Evolutionary conservation across 2,329 filamentous ascomycete species (phyloP).

Genomic region (Juglanconis oblonga): DNA sequence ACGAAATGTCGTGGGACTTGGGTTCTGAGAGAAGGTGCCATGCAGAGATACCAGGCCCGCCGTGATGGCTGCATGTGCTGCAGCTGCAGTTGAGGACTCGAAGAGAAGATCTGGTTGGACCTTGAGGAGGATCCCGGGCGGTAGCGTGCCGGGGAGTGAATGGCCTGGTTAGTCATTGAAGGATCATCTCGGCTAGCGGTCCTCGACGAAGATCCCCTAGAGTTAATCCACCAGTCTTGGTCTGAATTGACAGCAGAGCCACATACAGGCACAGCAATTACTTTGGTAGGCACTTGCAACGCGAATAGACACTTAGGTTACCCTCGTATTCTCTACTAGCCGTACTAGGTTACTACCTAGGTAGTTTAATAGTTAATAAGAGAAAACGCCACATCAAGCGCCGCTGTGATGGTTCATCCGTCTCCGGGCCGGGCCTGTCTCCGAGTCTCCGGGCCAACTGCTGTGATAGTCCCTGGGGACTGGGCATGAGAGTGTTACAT

Average conservation of each 20-base stretch:
- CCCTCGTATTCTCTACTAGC: too few relatives aligned
- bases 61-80: not conserved
- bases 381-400: not conserved
- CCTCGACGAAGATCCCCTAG: slow-evolving; percentile 18
- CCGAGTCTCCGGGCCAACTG: not conserved
- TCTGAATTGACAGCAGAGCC: not conserved
- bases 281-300: too few relatives aligned
- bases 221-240: slow-evolving; percentile 16
- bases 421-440: not conserved
- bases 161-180: not conserved
- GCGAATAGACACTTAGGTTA: too few relatives aligned
- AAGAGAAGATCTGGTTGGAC: too few relatives aligned
- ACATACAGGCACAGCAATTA: too few relatives aligned
- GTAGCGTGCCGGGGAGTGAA: not conserved
- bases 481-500: not conserved
- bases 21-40: not conserved
- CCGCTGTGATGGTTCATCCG: not conserved
- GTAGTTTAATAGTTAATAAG: not conserved
- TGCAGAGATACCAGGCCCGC: not conserved
- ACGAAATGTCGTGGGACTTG: not conserved
- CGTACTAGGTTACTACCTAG: too few relatives aligned
- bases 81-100: not conserved
- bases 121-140: not conserved
- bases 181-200: slow-evolving; percentile 18
- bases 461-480: not conserved